A percentile compares a stretch with the other conserved stretches of the same genome.
Conservation (phyloP, 768 basidiomycete genomes). For the Leccinum variicolor region DNA sequence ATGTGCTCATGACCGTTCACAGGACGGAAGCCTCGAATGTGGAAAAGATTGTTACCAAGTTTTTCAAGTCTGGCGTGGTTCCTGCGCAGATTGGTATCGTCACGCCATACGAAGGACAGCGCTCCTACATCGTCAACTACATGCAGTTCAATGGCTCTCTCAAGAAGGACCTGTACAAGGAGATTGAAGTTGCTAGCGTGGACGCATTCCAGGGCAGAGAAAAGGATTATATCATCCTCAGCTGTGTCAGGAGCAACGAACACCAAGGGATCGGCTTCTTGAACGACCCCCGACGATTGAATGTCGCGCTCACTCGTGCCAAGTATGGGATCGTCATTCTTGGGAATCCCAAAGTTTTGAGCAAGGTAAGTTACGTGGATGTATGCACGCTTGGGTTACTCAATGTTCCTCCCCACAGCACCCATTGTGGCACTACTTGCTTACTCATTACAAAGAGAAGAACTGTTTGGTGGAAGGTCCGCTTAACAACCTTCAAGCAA, state of each 20-base stretch:
- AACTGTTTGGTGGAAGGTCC: constrained; percentile 93
- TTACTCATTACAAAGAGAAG: constrained; percentile 99
- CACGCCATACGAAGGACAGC: constrained; percentile 98
- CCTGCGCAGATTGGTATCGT: constrained; percentile 97
- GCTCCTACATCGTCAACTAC: constrained; percentile 97
- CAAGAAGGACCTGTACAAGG: constrained; percentile 99
- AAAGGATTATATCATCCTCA: constrained; percentile 99
- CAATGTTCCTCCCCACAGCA: constrained; percentile 53
- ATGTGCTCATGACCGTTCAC: constrained; percentile 10
- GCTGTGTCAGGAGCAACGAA: constrained; percentile 97
- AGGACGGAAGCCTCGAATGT: constrained; percentile 99
- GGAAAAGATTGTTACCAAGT: constrained; percentile 99
- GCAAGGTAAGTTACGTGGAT: constrained; percentile 68
- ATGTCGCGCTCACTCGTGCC: constrained; percentile 94
- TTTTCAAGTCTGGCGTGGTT: constrained; percentile 98
- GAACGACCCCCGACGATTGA: constrained; percentile 94
- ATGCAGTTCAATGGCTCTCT: constrained; percentile 99
- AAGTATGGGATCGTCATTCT: constrained; percentile 98
- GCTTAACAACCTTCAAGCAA: constrained; percentile 91
- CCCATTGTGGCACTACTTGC: constrained; percentile 95
- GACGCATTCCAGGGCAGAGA: constrained; percentile 99
- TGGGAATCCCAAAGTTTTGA: constrained; percentile 99
- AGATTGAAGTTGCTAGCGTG: constrained; percentile 97
- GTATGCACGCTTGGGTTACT: constrained; percentile 6
- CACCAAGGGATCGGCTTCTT: constrained; percentile 99